Evolutionary conservation across 345 rosid species (phyloP).

Genomic region (Adansonia digitata): DNA sequence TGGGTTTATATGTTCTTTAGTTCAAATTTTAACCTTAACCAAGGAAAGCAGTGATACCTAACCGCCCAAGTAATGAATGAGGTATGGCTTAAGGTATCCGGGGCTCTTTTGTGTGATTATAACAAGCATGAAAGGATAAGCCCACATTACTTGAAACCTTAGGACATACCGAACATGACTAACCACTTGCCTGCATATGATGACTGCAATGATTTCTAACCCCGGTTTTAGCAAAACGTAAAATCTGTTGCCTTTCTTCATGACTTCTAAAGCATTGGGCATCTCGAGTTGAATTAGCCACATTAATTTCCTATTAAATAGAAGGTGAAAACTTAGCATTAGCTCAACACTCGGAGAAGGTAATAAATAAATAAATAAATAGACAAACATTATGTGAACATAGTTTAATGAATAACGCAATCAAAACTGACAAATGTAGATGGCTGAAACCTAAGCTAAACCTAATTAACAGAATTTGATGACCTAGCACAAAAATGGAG

Average conservation of each 20-base stretch:
- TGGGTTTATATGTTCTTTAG: background rate
- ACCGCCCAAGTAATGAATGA: background rate
- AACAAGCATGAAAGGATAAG: too few species aligned
- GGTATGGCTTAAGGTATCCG: background rate
- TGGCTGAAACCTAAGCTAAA: background rate
- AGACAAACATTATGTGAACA: background rate
- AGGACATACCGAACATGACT: background rate
- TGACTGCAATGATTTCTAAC: conserved; percentile 79
- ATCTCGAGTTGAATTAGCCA: conserved; percentile 24
- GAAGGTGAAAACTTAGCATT: background rate
- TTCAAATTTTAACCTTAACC: background rate
- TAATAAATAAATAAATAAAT: background rate
- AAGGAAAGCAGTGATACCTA: background rate
- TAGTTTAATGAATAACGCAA: background rate
- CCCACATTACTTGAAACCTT: background rate
- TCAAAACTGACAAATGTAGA: background rate
- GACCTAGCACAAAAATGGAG: background rate
- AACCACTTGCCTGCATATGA: conserved; percentile 60
- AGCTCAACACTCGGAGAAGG: background rate
- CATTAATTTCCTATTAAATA: conserved; percentile 37
- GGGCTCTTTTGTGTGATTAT: background rate
- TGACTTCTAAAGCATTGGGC: conserved; percentile 24
- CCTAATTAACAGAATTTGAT: background rate
- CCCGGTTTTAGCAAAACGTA: conserved; percentile 53
- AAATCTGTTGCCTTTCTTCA: conserved; percentile 54